phyloP scores from a whole-genome alignment of 148 eudicot species.

The Silene latifolia region DNA sequence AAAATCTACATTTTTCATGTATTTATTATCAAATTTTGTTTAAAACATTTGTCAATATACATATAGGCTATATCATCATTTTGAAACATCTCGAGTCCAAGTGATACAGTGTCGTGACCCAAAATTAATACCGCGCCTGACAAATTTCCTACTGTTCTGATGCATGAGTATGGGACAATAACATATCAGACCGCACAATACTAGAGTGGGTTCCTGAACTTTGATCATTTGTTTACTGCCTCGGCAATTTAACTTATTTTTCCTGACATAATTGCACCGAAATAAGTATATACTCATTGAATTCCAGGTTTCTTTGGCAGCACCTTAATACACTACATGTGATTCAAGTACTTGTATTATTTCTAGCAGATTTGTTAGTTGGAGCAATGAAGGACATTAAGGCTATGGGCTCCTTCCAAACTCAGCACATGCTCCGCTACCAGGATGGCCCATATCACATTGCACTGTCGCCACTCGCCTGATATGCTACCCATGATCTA shows the following conservation, averaged over 20 bases:
- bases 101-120: too few species aligned
- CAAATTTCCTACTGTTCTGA: background rate
- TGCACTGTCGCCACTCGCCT: background rate
- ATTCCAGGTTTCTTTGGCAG: conserved; percentile 6
- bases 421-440: background rate
- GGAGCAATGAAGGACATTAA: background rate
- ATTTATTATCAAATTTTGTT: background rate
- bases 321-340: conserved; percentile 23
- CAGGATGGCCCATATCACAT: background rate
- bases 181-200: background rate
- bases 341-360: background rate
- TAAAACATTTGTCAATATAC: background rate
- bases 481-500: too few species aligned
- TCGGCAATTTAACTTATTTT: background rate
- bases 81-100: background rate
- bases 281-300: background rate
- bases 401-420: background rate
- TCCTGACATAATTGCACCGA: background rate
- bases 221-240: background rate
- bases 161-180: conserved; percentile 5
- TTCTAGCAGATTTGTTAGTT: background rate
- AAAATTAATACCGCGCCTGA: background rate
- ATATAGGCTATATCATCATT: background rate
- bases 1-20: background rate
- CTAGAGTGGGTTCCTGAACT: conserved; percentile 12